A percentile compares a stretch with the other conserved stretches of the same genome.
Conservation (phyloP, 768 basidiomycete genomes). For the Cyclocybe aegerita region DNA sequence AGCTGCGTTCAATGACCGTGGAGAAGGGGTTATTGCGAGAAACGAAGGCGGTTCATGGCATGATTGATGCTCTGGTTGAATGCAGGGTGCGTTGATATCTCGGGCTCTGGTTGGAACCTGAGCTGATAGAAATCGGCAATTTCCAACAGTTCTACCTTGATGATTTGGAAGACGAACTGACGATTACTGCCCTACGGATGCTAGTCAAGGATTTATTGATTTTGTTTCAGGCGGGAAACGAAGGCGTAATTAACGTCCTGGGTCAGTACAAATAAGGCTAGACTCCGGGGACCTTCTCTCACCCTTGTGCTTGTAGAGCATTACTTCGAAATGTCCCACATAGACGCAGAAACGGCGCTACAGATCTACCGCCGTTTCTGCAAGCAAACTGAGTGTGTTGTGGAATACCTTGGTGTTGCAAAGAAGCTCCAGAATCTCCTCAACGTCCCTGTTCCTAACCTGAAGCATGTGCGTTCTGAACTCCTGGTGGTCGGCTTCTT, state of each 20-base stretch:
- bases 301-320: conserved; percentile 58
- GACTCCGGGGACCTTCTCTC: no score
- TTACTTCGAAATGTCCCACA: conserved; percentile 97
- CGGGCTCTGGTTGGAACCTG: no score
- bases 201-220: conserved; percentile 95
- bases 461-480: conserved; percentile 71
- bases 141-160: conserved; percentile 83
- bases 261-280: conserved; percentile 39
- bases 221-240: conserved; percentile 94
- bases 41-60: conserved; percentile 85
- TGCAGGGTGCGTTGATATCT: conserved; percentile 64
- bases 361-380: conserved; percentile 92
- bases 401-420: conserved; percentile 90
- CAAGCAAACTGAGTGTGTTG: conserved; percentile 87
- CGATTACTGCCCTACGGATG: conserved; percentile 86
- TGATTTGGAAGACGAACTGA: conserved; percentile 89
- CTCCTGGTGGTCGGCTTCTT: not conserved
- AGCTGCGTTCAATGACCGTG: conserved; percentile 87
- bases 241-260: conserved; percentile 83
- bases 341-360: conserved; percentile 87
- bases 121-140: no score
- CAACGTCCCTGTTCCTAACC: conserved; percentile 90
- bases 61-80: conserved; percentile 86
- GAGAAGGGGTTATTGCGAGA: conserved; percentile 95
- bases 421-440: conserved; percentile 91